These are phyloP conservation scores for Stagonosporopsis vannaccii DNA, from an alignment of 2,329 filamentous ascomycete species.

Conservation along the genomic window DNA sequence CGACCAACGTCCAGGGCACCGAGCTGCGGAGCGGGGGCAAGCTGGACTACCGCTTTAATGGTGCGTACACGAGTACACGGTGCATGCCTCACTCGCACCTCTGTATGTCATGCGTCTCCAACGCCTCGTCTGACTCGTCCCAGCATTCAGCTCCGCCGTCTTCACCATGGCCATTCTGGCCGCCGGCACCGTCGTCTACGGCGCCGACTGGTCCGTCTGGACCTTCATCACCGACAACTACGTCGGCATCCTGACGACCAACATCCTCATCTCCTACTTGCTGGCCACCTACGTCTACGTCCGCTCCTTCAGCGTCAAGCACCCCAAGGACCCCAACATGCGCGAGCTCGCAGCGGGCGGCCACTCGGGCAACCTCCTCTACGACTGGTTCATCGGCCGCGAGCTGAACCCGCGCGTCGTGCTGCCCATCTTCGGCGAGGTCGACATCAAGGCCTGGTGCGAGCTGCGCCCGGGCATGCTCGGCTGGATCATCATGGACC, in stretches of 20 bases:
- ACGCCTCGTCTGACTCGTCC: slow-evolving; percentile 20
- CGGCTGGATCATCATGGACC: slow-evolving; percentile 86
- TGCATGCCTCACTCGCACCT: too few species aligned
- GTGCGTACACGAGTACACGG: slow-evolving; percentile 49
- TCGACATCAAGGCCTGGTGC: slow-evolving; percentile 90
- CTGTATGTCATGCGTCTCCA: too few species aligned
- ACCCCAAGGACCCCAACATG: slow-evolving; percentile 69
- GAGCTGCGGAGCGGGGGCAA: slow-evolving; percentile 73
- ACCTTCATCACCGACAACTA: slow-evolving; percentile 93
- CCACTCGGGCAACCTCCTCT: slow-evolving; percentile 81
- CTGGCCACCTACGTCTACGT: slow-evolving; percentile 83
- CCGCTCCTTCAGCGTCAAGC: slow-evolving; percentile 80
- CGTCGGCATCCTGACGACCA: slow-evolving; percentile 81
- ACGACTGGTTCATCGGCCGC: slow-evolving; percentile 96
- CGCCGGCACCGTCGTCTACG: slow-evolving; percentile 77
- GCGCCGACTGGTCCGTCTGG: slow-evolving; percentile 87
- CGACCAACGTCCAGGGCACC: slow-evolving; percentile 72
- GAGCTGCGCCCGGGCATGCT: slow-evolving; percentile 92
- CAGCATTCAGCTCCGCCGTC: slow-evolving; percentile 78
- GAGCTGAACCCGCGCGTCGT: slow-evolving; percentile 89
- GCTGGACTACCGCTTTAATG: slow-evolving; percentile 79
- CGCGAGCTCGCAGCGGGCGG: slow-evolving; percentile 85
- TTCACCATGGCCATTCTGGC: slow-evolving; percentile 74
- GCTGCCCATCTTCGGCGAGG: slow-evolving; percentile 79
- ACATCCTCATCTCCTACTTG: slow-evolving; percentile 76